phyloP scores from a whole-genome alignment of 495 filamentous ascomycete species.

The Thozetella sp. region DNA sequence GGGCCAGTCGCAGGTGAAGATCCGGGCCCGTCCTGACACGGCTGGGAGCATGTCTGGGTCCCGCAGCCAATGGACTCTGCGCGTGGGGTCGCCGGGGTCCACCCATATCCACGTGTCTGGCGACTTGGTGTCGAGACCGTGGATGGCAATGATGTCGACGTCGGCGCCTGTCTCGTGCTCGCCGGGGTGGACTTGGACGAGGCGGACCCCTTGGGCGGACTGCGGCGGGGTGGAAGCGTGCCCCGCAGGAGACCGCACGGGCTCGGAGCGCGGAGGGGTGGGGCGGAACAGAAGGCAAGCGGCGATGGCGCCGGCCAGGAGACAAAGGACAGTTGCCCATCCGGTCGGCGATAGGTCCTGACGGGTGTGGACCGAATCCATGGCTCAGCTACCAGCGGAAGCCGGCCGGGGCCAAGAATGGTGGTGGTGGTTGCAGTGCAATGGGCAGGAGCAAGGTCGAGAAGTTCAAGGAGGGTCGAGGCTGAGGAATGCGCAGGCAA shows the following conservation, averaged over 20 bases:
- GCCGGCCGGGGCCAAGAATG: too few species aligned
- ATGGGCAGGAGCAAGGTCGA: too few species aligned
- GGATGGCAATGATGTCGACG: conserved; percentile 29
- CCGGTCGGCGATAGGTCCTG: too few species aligned
- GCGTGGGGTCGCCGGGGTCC: neutral
- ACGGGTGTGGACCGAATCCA: too few species aligned
- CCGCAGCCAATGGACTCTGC: conserved; percentile 23
- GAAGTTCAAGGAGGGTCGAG: too few species aligned
- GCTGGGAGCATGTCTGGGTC: conserved; percentile 20
- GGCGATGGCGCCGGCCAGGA: too few species aligned
- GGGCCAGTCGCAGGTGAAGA: conserved; percentile 30
- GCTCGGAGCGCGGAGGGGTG: too few species aligned
- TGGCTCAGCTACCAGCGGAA: too few species aligned
- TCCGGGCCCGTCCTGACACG: conserved; percentile 14
- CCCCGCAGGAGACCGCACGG: conserved; percentile 5
- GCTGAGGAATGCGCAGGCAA: too few species aligned
- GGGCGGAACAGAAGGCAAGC: too few species aligned
- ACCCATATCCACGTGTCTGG: conserved; percentile 25
- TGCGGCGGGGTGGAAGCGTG: neutral
- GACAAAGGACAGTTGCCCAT: too few species aligned
- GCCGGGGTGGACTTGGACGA: conserved; percentile 14
- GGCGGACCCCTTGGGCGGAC: conserved; percentile 8
- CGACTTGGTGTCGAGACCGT: conserved; percentile 24
- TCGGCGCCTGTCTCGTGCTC: conserved; percentile 15
- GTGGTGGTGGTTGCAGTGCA: too few species aligned